A percentile compares a stretch with the other conserved stretches of the same genome.
Evolutionary conservation across 2,329 filamentous ascomycete species (phyloP).

Genomic region (Verticillium longisporum): DNA sequence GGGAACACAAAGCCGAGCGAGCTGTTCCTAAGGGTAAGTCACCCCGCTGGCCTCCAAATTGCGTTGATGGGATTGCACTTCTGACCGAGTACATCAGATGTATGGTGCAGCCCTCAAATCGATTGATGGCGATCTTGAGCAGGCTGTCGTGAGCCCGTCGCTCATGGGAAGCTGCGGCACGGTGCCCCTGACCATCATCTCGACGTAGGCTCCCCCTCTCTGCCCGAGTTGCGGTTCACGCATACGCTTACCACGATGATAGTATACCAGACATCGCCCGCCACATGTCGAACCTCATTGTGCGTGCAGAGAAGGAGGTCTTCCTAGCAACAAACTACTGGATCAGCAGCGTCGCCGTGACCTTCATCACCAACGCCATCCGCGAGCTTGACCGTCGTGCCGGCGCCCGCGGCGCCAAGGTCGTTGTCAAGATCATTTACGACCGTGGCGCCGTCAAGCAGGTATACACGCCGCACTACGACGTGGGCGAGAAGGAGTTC

Average conservation of each 20-base stretch:
- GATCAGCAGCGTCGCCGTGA: slow-evolving; percentile 62
- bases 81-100: slow-evolving; percentile 31
- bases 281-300: slow-evolving; percentile 72
- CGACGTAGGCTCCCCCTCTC: slow-evolving; percentile 30
- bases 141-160: slow-evolving; percentile 45
- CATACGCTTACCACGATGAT: background rate
- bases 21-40: slow-evolving; percentile 57
- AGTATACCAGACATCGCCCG: slow-evolving; percentile 62
- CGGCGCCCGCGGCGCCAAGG: slow-evolving; percentile 42
- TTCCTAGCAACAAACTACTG: slow-evolving; percentile 72
- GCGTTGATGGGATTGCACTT: background rate
- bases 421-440: slow-evolving; percentile 69
- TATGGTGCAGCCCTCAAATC: slow-evolving; percentile 59
- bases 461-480: slow-evolving; percentile 55
- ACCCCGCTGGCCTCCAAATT: background rate
- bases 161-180: slow-evolving; percentile 51
- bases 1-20: slow-evolving; percentile 55
- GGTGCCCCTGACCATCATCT: slow-evolving; percentile 63
- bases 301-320: slow-evolving; percentile 63
- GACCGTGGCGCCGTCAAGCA: slow-evolving; percentile 63
- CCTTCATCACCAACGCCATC: slow-evolving; percentile 61
- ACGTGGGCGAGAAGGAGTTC: slow-evolving; percentile 52
- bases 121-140: slow-evolving; percentile 41
- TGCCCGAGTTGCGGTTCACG: background rate
- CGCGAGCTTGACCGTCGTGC: slow-evolving; percentile 62